Evolutionary conservation across 148 eudicot species (phyloP), one percentile per base, ranked within the genome.

Genomic region (Rhododendron ovatum): DNA sequence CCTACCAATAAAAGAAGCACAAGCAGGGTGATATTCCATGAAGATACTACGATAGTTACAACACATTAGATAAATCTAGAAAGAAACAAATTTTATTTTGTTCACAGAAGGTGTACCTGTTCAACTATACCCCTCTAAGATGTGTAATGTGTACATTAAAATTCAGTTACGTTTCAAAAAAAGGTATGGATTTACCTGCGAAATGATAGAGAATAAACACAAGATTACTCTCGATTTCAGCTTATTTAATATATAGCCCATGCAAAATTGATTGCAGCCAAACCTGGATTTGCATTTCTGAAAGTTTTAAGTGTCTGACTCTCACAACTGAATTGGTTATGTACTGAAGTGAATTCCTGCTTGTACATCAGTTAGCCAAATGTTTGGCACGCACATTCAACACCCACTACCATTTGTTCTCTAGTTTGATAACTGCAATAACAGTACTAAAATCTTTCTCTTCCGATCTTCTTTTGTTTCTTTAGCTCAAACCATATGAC

Each of bases 1-100:
- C 39, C 33, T 55, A 45, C 37, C 17, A 79, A 87, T n/a, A 37
- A 48, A 78, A 48, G 24, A 67, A 86, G 53, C 82, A 83, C 73
- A 55, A 61, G 65, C 35, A 75, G 43, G 47, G 43, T 45, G 11
- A 33, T 10, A 11, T 35, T 81, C 35, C 50, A 20, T 51, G 39
- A 82, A 82, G 18, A 20, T 59, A 30, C 3, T 1, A 57, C 10
- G 18, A 33, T 28, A 2, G 30, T 24, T 41, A 51, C 35, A 51
- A 30, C 61, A 14, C n/a, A n/a, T 79, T 13, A 18, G 24, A 30
- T 0, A 77, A 77, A 79, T 79, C 33, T 79, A 79, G 82, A 53
- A 45, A 28, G 43, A 67, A 83, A 5, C 71, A n/a, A 65, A 24
- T 24, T 20, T 37, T 22, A 77, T 77, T 41, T 77, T 41, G 28